Evolutionary conservation across 1,284 basidiomycete genomes (phyloP).

Genomic region (Ceratobasidium sp.): DNA sequence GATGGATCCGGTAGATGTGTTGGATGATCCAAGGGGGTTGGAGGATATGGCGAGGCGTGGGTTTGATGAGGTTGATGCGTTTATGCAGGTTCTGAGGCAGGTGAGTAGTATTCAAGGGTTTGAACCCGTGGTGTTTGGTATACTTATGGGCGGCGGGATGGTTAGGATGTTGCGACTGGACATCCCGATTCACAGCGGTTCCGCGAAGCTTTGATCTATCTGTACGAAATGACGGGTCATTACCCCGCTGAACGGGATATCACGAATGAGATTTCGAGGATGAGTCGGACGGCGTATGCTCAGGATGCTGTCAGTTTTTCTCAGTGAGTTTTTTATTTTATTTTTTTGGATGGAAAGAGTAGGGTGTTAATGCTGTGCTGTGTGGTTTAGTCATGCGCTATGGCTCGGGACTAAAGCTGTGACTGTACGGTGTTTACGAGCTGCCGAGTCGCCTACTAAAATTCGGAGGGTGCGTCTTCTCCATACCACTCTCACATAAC

Average conservation of each 20-base stretch:
- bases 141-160: background rate
- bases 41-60: constrained; percentile 22
- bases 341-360: too few species aligned
- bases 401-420: constrained; percentile 29
- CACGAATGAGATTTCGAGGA: constrained; percentile 37
- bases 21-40: constrained; percentile 36
- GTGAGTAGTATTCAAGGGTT: background rate
- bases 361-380: background rate
- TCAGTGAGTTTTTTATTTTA: constrained; percentile 36
- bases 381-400: constrained; percentile 20
- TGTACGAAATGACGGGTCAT: constrained; percentile 40
- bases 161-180: constrained; percentile 34
- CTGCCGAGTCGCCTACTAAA: constrained; percentile 30
- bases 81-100: constrained; percentile 41
- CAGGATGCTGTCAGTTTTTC: constrained; percentile 42
- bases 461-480: constrained; percentile 25
- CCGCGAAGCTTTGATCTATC: constrained; percentile 32
- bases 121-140: too few species aligned
- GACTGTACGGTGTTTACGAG: constrained; percentile 24
- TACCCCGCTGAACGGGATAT: constrained; percentile 43
- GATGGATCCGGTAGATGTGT: constrained; percentile 23
- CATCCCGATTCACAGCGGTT: constrained; percentile 38
- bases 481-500: background rate
- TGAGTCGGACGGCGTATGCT: constrained; percentile 27
- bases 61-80: constrained; percentile 35